Evolutionary conservation across 139 green algal species (phyloP).

Genomic region (Gonium pectorale): DNA sequence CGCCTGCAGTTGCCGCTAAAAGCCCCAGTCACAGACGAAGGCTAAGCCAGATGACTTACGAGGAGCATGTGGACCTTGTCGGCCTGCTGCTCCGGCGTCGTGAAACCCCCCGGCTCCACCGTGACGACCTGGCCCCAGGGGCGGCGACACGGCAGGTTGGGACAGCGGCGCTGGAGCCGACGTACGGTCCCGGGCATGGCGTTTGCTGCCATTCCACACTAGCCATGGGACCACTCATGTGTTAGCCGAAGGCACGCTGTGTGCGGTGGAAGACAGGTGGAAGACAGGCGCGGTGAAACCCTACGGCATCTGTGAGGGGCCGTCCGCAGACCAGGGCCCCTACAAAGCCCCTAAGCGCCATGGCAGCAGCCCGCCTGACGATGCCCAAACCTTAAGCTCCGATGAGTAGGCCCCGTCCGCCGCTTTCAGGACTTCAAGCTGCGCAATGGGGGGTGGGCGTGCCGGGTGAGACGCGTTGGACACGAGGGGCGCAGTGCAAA

Average conservation of each 20-base stretch:
- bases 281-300: no score
- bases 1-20: neutral
- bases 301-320: no score
- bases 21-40: no score
- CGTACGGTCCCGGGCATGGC: no score
- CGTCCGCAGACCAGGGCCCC: no score
- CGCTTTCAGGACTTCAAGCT: no score
- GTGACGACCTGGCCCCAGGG: slow-evolving; percentile 67
- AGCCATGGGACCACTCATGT: neutral
- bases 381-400: slow-evolving; percentile 39
- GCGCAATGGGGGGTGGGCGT: neutral
- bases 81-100: slow-evolving; percentile 21
- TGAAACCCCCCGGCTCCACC: slow-evolving; percentile 72
- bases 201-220: neutral
- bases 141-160: slow-evolving; percentile 14
- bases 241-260: neutral
- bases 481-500: neutral
- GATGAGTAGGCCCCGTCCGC: no score
- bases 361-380: slow-evolving; percentile 44
- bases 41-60: slow-evolving; percentile 59
- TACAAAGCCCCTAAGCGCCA: slow-evolving; percentile 53
- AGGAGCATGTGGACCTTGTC: slow-evolving; percentile 71
- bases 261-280: neutral
- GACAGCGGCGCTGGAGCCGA: neutral
- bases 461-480: neutral